Conservation (phyloP, 768 basidiomycete genomes). For the Lactarius evosmus region DNA sequence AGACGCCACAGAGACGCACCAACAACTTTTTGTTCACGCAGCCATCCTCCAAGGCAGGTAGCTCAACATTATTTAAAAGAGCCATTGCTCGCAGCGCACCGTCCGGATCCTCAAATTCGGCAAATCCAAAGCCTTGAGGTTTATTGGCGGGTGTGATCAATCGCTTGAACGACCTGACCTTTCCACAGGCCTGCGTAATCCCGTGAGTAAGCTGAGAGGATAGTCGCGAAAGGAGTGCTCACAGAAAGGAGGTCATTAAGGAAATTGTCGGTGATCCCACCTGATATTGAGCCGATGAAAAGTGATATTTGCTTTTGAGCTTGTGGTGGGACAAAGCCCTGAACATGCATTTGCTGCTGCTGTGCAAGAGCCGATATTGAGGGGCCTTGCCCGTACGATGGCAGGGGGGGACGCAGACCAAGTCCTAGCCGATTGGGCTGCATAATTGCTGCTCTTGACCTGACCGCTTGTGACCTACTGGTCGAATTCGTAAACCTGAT, state of each 20-base stretch:
- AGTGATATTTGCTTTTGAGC: slow-evolving; percentile 68
- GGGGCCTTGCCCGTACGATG: slow-evolving; percentile 87
- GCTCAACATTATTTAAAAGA: slow-evolving; percentile 58
- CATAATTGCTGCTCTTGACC: slow-evolving; percentile 39
- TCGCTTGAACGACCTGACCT: slow-evolving; percentile 86
- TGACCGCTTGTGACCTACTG: background rate
- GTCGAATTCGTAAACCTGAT: background rate
- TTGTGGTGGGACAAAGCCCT: slow-evolving; percentile 65
- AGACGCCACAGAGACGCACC: slow-evolving; percentile 48
- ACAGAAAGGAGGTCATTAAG: slow-evolving; percentile 77
- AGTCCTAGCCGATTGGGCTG: slow-evolving; percentile 73
- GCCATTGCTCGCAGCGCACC: slow-evolving; percentile 75
- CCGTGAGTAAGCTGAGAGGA: background rate
- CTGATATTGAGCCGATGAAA: slow-evolving; percentile 94
- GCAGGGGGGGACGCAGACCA: slow-evolving; percentile 84
- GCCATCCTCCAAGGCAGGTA: slow-evolving; percentile 60
- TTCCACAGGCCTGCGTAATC: slow-evolving; percentile 74
- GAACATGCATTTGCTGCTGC: slow-evolving; percentile 63
- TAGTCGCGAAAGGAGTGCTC: slow-evolving; percentile 34
- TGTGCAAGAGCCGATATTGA: slow-evolving; percentile 88
- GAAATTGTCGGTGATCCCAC: slow-evolving; percentile 82
- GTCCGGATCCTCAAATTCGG: slow-evolving; percentile 92
- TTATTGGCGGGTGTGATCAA: slow-evolving; percentile 90
- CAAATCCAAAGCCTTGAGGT: slow-evolving; percentile 96
- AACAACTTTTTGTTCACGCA: slow-evolving; percentile 61